Conservation (phyloP, 1,284 basidiomycete genomes). For the Trichosporon asahii region DNA sequence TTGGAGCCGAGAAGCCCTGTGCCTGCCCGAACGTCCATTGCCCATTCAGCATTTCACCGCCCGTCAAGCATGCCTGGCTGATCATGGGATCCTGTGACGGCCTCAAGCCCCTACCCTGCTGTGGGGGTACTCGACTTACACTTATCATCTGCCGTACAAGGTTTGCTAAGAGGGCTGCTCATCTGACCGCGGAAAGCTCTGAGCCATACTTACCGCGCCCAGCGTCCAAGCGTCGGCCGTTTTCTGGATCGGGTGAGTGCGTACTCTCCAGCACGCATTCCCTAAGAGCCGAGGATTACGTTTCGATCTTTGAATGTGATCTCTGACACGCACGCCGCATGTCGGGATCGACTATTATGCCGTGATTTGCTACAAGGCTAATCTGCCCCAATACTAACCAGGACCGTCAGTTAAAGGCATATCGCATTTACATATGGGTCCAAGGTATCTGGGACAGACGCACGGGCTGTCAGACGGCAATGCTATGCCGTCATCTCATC, state of each 20-base stretch:
- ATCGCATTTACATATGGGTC: background rate
- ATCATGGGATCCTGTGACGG: background rate
- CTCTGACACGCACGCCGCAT: background rate
- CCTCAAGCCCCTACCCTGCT: background rate
- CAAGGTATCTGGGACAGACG: background rate
- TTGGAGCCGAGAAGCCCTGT: background rate
- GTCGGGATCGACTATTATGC: background rate
- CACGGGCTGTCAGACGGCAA: background rate
- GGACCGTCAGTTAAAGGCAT: background rate
- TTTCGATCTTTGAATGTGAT: conserved; percentile 3
- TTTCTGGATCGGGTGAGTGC: background rate
- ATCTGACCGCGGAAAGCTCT: conserved; percentile 4
- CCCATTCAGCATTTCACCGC: background rate
- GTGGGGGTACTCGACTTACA: no score
- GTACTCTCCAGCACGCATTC: background rate
- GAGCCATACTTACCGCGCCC: background rate
- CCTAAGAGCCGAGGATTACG: background rate
- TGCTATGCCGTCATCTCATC: background rate
- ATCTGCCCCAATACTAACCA: background rate
- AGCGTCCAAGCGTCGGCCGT: background rate
- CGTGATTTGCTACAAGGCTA: background rate
- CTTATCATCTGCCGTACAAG: conserved; percentile 2
- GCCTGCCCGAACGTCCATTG: background rate
- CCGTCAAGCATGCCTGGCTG: background rate
- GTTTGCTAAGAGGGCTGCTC: background rate